These are phyloP conservation scores for Nidularia sp. DNA, from an alignment of 768 basidiomycete genomes.

Conservation along the genomic window DNA sequence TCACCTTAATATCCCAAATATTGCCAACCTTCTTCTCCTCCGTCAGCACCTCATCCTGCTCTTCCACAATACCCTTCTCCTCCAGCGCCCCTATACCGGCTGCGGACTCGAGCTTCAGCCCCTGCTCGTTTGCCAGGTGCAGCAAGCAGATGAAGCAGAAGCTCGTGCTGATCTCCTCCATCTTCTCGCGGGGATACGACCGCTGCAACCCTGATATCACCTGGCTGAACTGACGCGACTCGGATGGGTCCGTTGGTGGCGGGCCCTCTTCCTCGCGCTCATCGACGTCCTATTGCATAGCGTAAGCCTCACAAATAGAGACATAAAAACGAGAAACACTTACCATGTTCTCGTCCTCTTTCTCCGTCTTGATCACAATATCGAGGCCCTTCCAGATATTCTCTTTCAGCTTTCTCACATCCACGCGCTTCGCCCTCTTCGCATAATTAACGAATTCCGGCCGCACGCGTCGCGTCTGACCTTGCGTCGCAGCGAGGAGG, in stretches of 20 bases:
- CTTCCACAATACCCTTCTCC: slow-evolving; percentile 32
- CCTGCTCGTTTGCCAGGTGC: slow-evolving; percentile 96
- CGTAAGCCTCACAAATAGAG: not conserved
- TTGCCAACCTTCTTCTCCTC: slow-evolving; percentile 52
- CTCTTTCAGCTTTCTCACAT: slow-evolving; percentile 94
- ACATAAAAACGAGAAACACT: slow-evolving; percentile 6
- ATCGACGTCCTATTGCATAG: slow-evolving; percentile 47
- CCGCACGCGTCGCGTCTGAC: slow-evolving; percentile 69
- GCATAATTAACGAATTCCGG: slow-evolving; percentile 93
- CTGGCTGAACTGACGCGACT: slow-evolving; percentile 67
- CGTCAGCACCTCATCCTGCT: slow-evolving; percentile 16
- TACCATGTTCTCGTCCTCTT: slow-evolving; percentile 52
- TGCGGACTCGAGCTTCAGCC: slow-evolving; percentile 71
- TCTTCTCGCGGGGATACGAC: slow-evolving; percentile 88
- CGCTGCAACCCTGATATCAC: slow-evolving; percentile 80
- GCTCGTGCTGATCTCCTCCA: slow-evolving; percentile 97
- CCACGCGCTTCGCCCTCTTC: slow-evolving; percentile 93
- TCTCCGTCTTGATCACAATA: slow-evolving; percentile 53
- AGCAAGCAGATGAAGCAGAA: slow-evolving; percentile 99
- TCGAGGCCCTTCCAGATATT: slow-evolving; percentile 95
- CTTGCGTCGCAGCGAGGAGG: slow-evolving; percentile 77
- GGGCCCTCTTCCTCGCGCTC: slow-evolving; percentile 19
- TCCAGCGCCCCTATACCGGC: slow-evolving; percentile 14
- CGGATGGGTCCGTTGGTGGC: slow-evolving; percentile 55
- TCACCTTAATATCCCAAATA: slow-evolving; percentile 75